Base-by-base conservation (phyloP, 441 rosid genomes). In the Erodium trifolium region DNA sequence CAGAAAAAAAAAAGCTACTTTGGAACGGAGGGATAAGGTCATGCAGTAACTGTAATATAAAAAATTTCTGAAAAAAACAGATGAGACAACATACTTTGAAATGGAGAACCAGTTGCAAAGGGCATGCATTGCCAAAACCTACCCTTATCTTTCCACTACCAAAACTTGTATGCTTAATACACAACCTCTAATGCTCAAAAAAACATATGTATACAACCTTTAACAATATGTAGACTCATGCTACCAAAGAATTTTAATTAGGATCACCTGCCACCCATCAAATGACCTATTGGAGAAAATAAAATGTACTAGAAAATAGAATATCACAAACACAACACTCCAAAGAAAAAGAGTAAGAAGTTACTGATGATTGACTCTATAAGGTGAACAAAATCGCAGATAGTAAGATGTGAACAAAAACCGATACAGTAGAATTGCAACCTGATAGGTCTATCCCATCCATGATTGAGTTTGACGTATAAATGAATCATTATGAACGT, bases 1-100 rank as follows among this genome's bases (percentile, higher is more conserved):
- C 69, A 63, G 34, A 37, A 7, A 37, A 51, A 72, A 72, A 78
- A 75, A 71, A 51, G n/a, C 57, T 51, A 51, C 57, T 51, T 51
- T 51, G 17, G 57, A 6, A n/a, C 12, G 57, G 17, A 55, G 19
- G 62, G 62, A 14, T 6, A 55, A 14, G 12, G 53, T 55, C 23
- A 55, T 14, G 27, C 62, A 55, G 2, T 55, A 55, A 17, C 62
- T 55, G 23, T 55, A 55, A 4, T 18, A 17, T 5, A 55, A 55
- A n/a, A n/a, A n/a, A 51, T 14, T n/a, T n/a, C 14, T 51, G 18
- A 4, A 51, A 51, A 14, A n/a, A 51, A 14, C 8, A 51, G 53
- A 47, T 47, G 53, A 14, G 18, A 51, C 18, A 51, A 51, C 55
- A 49, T 49, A 49, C 55, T 49, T 49, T 13, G 14, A 3, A 13